phyloP scores from a whole-genome alignment of 192 early-diverging fungal genomes.

The Lobosporangium transversale region DNA sequence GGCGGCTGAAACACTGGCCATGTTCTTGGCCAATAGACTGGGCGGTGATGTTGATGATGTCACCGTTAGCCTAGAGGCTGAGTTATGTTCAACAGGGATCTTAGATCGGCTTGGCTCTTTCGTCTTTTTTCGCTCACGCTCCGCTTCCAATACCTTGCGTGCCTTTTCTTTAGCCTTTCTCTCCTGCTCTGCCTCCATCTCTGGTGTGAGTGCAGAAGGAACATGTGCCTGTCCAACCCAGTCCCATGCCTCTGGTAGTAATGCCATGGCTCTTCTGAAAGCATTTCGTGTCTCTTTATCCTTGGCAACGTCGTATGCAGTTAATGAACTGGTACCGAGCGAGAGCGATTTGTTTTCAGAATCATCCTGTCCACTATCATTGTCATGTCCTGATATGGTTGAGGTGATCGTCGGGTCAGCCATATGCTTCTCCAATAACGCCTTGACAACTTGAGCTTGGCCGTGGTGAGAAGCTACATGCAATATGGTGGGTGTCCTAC shows the following conservation, averaged over 20 bases:
- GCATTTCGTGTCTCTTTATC: conserved; percentile 77
- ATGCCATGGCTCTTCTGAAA: conserved; percentile 75
- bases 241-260: conserved; percentile 71
- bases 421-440: conserved; percentile 70
- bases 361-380: background rate
- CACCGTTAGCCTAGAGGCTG: conserved; percentile 22
- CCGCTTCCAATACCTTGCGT: conserved; percentile 64
- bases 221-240: conserved; percentile 68
- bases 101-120: conserved; percentile 48
- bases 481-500: conserved; percentile 68
- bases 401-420: conserved; percentile 77
- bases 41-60: conserved; percentile 14
- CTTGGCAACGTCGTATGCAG: conserved; percentile 77
- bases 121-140: conserved; percentile 65
- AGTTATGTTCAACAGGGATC: conserved; percentile 15
- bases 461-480: conserved; percentile 79
- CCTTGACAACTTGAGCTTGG: conserved; percentile 65
- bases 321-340: conserved; percentile 39
- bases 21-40: conserved; percentile 28
- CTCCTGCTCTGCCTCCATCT: conserved; percentile 73
- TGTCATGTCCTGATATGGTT: background rate
- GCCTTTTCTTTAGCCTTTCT: conserved; percentile 69
- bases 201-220: conserved; percentile 76
- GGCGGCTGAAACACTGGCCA: conserved; percentile 30
- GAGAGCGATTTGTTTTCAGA: background rate